Evolutionary conservation across 2,329 filamentous ascomycete genomes (phyloP), one percentile per base, ranked within the genome.

Genomic region (Fusarium liriodendri): DNA sequence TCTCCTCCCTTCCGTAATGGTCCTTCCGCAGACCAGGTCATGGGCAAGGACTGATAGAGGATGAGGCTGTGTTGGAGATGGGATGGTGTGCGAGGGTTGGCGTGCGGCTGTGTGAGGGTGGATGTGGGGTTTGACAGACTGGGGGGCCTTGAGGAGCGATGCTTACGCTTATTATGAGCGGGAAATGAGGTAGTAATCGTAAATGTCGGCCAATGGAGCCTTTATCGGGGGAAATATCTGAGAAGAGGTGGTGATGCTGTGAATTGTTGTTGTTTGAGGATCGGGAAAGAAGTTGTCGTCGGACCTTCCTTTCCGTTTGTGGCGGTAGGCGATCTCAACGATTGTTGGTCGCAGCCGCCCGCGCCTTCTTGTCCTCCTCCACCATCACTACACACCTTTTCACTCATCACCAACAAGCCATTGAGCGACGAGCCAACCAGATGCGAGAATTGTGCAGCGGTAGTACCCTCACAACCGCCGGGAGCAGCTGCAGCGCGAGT

Each of bases 1-100:
- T n/a, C 35, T 58, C 47, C 47, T 52, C 47, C 47, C 27, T 52
- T 52, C 47, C 47, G 2, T 32, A 52, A 52, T 52, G 25, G 32
- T 42, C 35, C 37, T 38, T 25, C 33, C 27, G 37, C 58, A 72
- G 66, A 60, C 61, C 66, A 66, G 66, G 66, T 60, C 58, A 73
- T 73, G 69, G 64, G 54, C 16, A 29, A 11, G 18, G 40, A 52
- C 20, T 32, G 52, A 29, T 29, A 32, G 22, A 55, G 29, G 29
- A 61, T 69, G 71, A 72, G 71, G 71, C 71, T 74, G 68, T 74
- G 71, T 57, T 62, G 35, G 35, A 69, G 64, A 71, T 64, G 64
- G 62, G 63, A 57, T 65, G 63, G 42, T 27, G 57, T 62, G 57
- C 47, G 33, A 38, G 54, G 61, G 16, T 42, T 50, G 71, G 45